Percentiles rank a stretch among this genome's conserved stretches.
Evolutionary conservation across 2,329 filamentous ascomycete genomes (phyloP).

Genomic region (Daldinia sp.): DNA sequence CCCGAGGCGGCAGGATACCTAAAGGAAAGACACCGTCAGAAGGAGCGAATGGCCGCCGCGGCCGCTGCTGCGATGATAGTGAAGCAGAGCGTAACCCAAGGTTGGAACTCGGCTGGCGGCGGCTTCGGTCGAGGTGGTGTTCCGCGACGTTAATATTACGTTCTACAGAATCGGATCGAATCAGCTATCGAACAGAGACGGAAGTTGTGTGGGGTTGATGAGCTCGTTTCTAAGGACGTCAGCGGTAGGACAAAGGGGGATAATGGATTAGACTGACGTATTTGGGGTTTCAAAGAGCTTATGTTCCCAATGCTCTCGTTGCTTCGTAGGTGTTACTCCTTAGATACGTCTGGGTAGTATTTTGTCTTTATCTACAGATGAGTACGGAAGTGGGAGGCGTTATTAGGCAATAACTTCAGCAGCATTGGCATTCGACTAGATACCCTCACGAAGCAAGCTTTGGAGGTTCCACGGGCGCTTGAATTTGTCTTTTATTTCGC

Average conservation of each 20-base stretch:
- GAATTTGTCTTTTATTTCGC: slow-evolving; percentile 20
- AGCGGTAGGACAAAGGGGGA: slow-evolving; percentile 2
- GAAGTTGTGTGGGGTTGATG: slow-evolving; percentile 33
- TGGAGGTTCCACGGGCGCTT: slow-evolving; percentile 35
- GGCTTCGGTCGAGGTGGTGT: slow-evolving; percentile 52
- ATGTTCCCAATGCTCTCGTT: neutral
- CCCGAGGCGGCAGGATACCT: slow-evolving; percentile 89
- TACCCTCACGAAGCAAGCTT: slow-evolving; percentile 44
- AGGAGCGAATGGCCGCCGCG: slow-evolving; percentile 88
- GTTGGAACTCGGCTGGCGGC: slow-evolving; percentile 58
- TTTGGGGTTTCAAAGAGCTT: neutral
- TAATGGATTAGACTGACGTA: slow-evolving; percentile 5
- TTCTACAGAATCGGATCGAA: neutral
- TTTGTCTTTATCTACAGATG: slow-evolving; percentile 7
- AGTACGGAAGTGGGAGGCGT: slow-evolving; percentile 12
- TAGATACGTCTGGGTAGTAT: slow-evolving; percentile 8
- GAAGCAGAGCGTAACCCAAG: slow-evolving; percentile 79
- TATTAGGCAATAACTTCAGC: slow-evolving; percentile 25
- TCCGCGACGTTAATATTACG: slow-evolving; percentile 56
- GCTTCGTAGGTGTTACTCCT: neutral
- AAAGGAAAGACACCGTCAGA: slow-evolving; percentile 89
- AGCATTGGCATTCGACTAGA: slow-evolving; percentile 40
- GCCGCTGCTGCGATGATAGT: slow-evolving; percentile 95
- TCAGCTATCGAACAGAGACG: slow-evolving; percentile 20
- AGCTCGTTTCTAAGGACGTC: slow-evolving; percentile 36